A percentile compares a stretch with the other conserved stretches of the same genome.
Evolutionary conservation across 768 basidiomycete genomes (phyloP).

Genomic region (Porpolomopsis calyptriformis): DNA sequence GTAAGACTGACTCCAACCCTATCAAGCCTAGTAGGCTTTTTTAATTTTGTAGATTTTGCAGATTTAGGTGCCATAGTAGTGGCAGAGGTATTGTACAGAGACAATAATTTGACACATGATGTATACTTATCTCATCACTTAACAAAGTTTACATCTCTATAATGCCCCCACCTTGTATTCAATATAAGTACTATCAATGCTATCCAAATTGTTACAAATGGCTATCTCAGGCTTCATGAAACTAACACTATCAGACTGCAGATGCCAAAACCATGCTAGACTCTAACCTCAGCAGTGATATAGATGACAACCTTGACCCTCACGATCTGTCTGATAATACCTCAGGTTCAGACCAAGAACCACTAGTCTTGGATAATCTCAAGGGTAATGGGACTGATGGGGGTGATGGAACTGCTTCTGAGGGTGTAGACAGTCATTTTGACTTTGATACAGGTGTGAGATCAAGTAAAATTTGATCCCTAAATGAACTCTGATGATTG

Average conservation of each 20-base stretch:
- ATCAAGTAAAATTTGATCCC: background rate
- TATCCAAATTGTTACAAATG: conserved; percentile 2
- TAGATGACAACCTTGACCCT: too few relatives aligned
- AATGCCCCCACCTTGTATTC: background rate
- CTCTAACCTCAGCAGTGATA: background rate
- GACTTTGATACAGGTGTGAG: conserved; percentile 2
- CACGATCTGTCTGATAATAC: background rate
- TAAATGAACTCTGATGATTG: conserved; percentile 1
- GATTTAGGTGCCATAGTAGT: background rate
- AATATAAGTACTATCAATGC: background rate
- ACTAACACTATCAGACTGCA: background rate
- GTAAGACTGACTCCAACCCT: too few relatives aligned
- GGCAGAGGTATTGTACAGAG: background rate
- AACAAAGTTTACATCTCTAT: background rate
- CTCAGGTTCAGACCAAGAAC: background rate
- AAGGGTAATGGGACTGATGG: too few relatives aligned
- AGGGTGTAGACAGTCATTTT: too few relatives aligned
- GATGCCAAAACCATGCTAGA: background rate
- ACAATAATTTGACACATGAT: background rate
- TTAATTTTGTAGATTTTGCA: too few relatives aligned
- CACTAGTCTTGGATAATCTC: too few relatives aligned
- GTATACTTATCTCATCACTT: background rate
- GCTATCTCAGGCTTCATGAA: background rate
- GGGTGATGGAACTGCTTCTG: too few relatives aligned
- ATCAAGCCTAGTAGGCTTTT: too few relatives aligned